phyloP scores from a whole-genome alignment of 345 rosid species.

The Dimocarpus longan region DNA sequence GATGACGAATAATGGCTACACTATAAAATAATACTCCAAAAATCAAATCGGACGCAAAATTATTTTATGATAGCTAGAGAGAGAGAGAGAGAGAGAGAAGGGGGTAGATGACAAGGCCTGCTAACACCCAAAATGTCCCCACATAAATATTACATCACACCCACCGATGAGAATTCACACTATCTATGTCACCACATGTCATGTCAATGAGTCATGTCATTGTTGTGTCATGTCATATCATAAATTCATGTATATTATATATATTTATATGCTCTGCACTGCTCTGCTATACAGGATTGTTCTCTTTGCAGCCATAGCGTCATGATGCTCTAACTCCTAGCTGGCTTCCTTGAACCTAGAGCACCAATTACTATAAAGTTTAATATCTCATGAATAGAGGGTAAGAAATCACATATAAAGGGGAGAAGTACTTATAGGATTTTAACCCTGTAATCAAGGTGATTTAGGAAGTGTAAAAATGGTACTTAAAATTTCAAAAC shows the following conservation, averaged over 20 bases:
- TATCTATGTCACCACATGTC: slow-evolving; percentile 19
- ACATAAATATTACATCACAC: slow-evolving; percentile 32
- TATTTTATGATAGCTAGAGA: no score
- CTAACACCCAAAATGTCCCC: slow-evolving; percentile 31
- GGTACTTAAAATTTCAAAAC: no score
- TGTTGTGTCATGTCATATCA: neutral
- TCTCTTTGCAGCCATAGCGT: slow-evolving; percentile 10
- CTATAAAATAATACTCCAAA: no score
- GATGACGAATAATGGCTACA: neutral
- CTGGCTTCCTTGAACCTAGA: no score
- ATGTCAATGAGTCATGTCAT: slow-evolving; percentile 20
- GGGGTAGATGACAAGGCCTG: slow-evolving; percentile 25
- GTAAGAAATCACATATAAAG: no score
- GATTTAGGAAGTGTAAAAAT: no score
- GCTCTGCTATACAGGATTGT: slow-evolving; percentile 8
- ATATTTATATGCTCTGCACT: neutral
- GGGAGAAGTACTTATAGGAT: no score
- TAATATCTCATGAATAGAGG: no score
- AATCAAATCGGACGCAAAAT: no score
- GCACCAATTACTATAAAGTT: no score
- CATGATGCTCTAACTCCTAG: neutral
- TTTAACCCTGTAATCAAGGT: no score
- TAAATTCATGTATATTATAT: neutral
- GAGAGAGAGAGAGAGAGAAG: neutral
- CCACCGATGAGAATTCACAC: slow-evolving; percentile 17